Evolutionary conservation across 2,329 filamentous ascomycete genomes (phyloP).

Genomic region (Ustulina deusta): DNA sequence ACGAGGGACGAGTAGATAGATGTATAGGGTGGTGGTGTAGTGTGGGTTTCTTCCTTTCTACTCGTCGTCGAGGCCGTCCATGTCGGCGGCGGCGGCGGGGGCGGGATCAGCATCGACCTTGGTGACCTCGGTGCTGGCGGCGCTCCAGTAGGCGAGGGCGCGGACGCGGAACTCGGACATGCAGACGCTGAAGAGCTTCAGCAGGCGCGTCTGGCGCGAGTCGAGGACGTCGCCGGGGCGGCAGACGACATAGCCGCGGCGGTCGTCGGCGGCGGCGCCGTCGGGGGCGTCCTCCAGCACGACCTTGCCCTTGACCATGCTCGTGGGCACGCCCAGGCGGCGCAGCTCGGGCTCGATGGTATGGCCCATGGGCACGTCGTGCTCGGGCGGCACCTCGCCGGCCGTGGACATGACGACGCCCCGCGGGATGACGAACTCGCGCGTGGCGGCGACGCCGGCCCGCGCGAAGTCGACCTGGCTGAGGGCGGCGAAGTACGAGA

Average conservation of each 20-base stretch:
- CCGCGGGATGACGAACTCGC: conserved; percentile 82
- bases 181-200: conserved; percentile 94
- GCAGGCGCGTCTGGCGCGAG: conserved; percentile 88
- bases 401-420: conserved; percentile 85
- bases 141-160: conserved; percentile 78
- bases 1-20: not conserved
- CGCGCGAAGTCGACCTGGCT: conserved; percentile 89
- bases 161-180: conserved; percentile 90
- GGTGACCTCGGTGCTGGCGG: conserved; percentile 69
- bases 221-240: conserved; percentile 86
- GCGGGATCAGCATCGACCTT: conserved; percentile 60
- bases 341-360: conserved; percentile 90
- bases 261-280: conserved; percentile 59
- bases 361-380: conserved; percentile 89
- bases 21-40: not conserved
- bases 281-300: conserved; percentile 68
- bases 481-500: conserved; percentile 78
- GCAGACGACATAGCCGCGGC: conserved; percentile 79
- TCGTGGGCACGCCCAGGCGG: conserved; percentile 88
- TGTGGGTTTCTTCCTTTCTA: not conserved
- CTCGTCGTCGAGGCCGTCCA: conserved; percentile 42
- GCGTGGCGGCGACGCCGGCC: conserved; percentile 80
- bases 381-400: conserved; percentile 81
- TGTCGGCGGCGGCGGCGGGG: conserved; percentile 47
- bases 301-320: conserved; percentile 89